phyloP scores from a whole-genome alignment of 2,329 filamentous ascomycete genomes.

The Arthroderma sp. region DNA sequence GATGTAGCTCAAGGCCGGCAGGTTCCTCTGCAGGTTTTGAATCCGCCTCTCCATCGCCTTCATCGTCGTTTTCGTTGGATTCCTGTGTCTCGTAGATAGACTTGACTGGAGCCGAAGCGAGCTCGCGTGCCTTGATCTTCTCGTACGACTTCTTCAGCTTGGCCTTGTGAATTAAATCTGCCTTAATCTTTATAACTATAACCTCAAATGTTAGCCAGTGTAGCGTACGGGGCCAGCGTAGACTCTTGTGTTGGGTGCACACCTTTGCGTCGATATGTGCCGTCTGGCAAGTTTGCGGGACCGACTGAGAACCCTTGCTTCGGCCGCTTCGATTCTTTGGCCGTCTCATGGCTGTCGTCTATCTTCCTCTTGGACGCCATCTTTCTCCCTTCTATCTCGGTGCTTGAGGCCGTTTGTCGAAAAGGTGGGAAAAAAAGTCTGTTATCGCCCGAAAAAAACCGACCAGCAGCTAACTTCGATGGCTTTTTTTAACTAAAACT shows the following conservation, averaged over 20 bases:
- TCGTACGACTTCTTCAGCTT: constrained; percentile 88
- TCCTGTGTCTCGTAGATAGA: constrained; percentile 25
- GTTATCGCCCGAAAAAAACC: neutral
- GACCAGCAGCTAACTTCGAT: too few species aligned
- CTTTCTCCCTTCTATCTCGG: too few species aligned
- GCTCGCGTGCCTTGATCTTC: constrained; percentile 61
- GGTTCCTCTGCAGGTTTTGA: constrained; percentile 19
- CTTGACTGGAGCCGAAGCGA: constrained; percentile 24
- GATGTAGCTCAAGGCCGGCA: constrained; percentile 36
- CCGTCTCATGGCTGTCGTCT: constrained; percentile 11
- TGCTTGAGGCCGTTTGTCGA: neutral
- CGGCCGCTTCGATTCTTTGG: constrained; percentile 22
- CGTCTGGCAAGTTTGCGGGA: constrained; percentile 81
- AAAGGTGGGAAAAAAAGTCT: neutral
- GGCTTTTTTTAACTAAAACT: too few species aligned
- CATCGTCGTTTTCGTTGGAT: constrained; percentile 21
- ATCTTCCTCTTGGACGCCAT: constrained; percentile 15
- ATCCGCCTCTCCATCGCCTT: constrained; percentile 15
- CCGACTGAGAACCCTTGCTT: constrained; percentile 73
- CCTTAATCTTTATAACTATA: constrained; percentile 76
- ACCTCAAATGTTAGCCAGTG: neutral
- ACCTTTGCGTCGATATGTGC: constrained; percentile 74
- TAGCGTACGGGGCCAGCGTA: neutral
- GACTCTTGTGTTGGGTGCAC: constrained; percentile 10
- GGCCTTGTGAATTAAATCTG: constrained; percentile 76